A percentile compares a stretch with the other conserved stretches of the same genome.
Conservation (phyloP, 2,329 filamentous ascomycete species). For the Hortaea sp. region DNA sequence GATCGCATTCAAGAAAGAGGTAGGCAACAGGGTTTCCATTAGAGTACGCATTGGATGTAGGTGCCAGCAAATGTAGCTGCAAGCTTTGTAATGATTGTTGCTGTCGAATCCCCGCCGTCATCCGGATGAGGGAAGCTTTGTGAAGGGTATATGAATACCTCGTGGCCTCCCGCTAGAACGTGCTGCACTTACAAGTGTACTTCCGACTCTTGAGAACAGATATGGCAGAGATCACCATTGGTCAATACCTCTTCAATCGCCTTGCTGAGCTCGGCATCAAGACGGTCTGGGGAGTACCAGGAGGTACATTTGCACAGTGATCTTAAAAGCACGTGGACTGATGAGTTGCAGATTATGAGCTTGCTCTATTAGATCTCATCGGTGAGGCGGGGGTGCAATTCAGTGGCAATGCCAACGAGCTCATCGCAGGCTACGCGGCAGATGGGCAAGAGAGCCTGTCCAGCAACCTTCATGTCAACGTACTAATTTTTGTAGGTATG, state of each 20-base stretch:
- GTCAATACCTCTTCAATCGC: slow-evolving; percentile 20
- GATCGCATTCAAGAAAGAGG: too few relatives aligned
- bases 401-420: slow-evolving; percentile 27
- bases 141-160: too few relatives aligned
- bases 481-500: not conserved
- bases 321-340: not conserved
- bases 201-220: too few relatives aligned
- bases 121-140: too few relatives aligned
- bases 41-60: too few relatives aligned
- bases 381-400: slow-evolving; percentile 27
- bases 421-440: slow-evolving; percentile 52
- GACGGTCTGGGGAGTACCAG: slow-evolving; percentile 39
- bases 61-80: too few relatives aligned
- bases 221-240: too few relatives aligned
- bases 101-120: too few relatives aligned
- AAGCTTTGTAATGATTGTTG: too few relatives aligned
- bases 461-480: not conserved
- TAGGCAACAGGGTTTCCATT: too few relatives aligned
- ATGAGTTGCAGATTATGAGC: slow-evolving; percentile 28
- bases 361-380: slow-evolving; percentile 26
- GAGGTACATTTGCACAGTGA: slow-evolving; percentile 10
- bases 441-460: slow-evolving; percentile 64
- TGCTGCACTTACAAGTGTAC: too few relatives aligned
- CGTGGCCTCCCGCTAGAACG: too few relatives aligned
- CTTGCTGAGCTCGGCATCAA: slow-evolving; percentile 34